Evolutionary conservation across 2,329 filamentous ascomycete species (phyloP).

Genomic region (Pestalotiopsis sp.): DNA sequence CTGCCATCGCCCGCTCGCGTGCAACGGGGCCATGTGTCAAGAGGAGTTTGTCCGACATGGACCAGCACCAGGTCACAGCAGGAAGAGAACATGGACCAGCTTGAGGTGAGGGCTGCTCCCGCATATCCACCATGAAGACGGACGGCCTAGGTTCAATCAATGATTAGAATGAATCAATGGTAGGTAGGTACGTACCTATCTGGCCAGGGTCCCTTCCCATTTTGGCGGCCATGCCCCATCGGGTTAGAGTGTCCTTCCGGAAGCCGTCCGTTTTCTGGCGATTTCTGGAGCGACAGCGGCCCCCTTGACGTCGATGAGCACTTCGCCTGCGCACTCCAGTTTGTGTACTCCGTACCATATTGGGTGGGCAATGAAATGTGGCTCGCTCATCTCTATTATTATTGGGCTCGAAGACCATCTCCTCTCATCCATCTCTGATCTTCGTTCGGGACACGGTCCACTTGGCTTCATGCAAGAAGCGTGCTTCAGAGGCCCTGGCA

Average conservation of each 20-base stretch:
- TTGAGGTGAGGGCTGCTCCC: neutral
- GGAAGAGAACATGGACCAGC: neutral
- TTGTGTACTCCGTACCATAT: neutral
- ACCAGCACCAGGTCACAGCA: neutral
- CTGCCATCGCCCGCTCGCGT: constrained; percentile 11
- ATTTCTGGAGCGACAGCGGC: neutral
- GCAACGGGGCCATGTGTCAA: constrained; percentile 14
- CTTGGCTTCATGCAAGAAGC: neutral
- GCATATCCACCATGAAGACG: neutral
- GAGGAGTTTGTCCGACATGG: neutral
- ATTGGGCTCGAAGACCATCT: neutral
- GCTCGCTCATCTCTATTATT: neutral
- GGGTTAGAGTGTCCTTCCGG: neutral
- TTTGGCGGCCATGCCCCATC: neutral
- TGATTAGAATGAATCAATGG: neutral
- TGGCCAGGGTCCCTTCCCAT: neutral
- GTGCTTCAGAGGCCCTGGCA: neutral
- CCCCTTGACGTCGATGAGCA: neutral
- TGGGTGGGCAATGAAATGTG: neutral
- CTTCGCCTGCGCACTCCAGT: neutral
- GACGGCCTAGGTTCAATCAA: neutral
- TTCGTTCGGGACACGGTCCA: neutral
- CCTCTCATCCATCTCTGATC: neutral
- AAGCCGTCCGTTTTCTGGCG: neutral
- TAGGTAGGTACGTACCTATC: no score